Conservation (phyloP, 306 rosid species). For the Dalbergia oliveri region DNA sequence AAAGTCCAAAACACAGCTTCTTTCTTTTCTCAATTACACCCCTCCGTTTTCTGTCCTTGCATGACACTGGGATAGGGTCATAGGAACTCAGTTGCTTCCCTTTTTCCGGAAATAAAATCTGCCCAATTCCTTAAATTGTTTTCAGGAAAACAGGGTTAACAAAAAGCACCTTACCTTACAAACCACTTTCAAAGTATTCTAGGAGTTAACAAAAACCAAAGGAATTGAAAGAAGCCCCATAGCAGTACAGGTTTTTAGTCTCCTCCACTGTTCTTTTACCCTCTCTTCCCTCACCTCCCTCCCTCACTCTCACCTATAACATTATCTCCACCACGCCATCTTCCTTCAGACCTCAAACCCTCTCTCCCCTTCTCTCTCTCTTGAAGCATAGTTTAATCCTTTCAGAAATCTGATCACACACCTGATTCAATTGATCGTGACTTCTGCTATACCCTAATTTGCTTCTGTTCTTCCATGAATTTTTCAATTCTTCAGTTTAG, state of each 20-base stretch:
- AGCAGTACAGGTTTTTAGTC: conserved; percentile 7
- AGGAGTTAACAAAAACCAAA: conserved; percentile 59
- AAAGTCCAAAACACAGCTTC: conserved; percentile 46
- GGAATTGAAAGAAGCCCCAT: conserved; percentile 46
- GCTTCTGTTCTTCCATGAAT: no score
- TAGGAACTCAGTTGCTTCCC: conserved; percentile 46
- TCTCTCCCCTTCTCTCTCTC: neutral
- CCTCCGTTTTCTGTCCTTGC: conserved; percentile 41
- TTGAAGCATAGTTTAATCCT: conserved; percentile 23
- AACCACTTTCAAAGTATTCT: conserved; percentile 49
- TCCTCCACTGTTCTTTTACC: conserved; percentile 61
- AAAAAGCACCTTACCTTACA: conserved; percentile 42
- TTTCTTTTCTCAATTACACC: conserved; percentile 38
- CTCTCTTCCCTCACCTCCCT: neutral
- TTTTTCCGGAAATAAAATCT: conserved; percentile 45
- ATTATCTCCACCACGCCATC: conserved; percentile 30
- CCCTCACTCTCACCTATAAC: conserved; percentile 17
- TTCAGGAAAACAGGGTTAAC: conserved; percentile 42
- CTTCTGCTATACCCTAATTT: neutral
- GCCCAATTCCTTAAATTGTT: conserved; percentile 43
- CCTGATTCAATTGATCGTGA: neutral
- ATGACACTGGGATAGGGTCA: conserved; percentile 8
- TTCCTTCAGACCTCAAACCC: conserved; percentile 25
- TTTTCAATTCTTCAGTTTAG: no score
- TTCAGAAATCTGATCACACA: conserved; percentile 13